These are phyloP conservation scores for Claviceps sp. DNA, from an alignment of 2,329 filamentous ascomycete species.

Conservation along the genomic window DNA sequence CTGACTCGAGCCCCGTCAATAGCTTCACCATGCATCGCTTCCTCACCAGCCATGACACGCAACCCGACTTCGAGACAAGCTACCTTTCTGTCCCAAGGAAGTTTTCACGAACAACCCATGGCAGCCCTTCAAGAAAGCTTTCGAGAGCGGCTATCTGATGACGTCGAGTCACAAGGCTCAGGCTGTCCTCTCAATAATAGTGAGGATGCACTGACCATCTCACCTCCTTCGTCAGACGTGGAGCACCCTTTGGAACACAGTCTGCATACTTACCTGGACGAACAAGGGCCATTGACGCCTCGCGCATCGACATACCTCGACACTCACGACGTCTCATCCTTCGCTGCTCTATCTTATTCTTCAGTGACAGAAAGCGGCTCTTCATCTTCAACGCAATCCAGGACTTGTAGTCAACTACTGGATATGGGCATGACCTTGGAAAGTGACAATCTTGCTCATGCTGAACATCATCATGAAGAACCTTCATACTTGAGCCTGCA, in stretches of 20 bases:
- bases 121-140: slow-evolving; percentile 15
- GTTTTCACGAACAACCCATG: slow-evolving; percentile 13
- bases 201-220: slow-evolving; percentile 42
- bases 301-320: slow-evolving; percentile 35
- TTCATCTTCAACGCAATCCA: slow-evolving; percentile 1
- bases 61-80: slow-evolving; percentile 22
- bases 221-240: slow-evolving; percentile 30
- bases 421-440: not conserved
- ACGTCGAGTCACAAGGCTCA: slow-evolving; percentile 10
- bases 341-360: slow-evolving; percentile 15
- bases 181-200: slow-evolving; percentile 30
- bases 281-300: slow-evolving; percentile 34
- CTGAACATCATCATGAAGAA: not conserved
- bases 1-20: slow-evolving; percentile 44
- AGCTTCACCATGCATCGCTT: slow-evolving; percentile 25
- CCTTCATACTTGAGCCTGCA: not conserved
- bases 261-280: slow-evolving; percentile 22
- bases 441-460: not conserved
- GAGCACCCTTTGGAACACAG: slow-evolving; percentile 22
- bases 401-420: slow-evolving; percentile 8
- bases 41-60: slow-evolving; percentile 37
- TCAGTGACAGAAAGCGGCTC: slow-evolving; percentile 8
- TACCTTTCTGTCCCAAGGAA: slow-evolving; percentile 16
- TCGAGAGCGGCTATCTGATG: slow-evolving; percentile 11
- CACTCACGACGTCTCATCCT: slow-evolving; percentile 8